Base-by-base conservation (phyloP, 1,284 basidiomycete species). In the Ganoderma sinense region DNA sequence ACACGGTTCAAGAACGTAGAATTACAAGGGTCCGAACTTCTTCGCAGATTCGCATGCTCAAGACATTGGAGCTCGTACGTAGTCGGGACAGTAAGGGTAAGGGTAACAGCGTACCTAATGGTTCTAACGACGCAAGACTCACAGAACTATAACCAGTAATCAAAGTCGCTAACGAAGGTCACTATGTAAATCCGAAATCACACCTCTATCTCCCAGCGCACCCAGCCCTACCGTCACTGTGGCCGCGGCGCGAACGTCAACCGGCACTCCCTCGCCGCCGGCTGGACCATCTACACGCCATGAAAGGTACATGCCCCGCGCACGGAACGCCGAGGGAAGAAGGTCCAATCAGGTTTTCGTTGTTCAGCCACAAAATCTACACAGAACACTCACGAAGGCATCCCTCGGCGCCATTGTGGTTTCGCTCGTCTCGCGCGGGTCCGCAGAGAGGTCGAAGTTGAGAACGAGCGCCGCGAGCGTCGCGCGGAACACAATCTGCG, bases 201-300 rank as follows among this genome's bases (percentile, higher is more conserved):
- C 40, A 7, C 40, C 40, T 13, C 40, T 10, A 41, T 10, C 40
- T 16, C 40, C 40, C 40, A 41, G 7, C 33, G 33, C 33, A 33
- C 4, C 33, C 40, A 41, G 11, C 40, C 14, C 40, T 4, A 33
- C 33, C 33, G 7, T 62, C 39, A 63, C 43, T 26, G 29, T 5
- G 48, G 66, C 66, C 77, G 76, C 43, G 87, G 84, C 65, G 82
- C 80, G 80, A 89, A 89, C 66, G 79, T 81, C 69, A 89, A 84
- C 73, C 86, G 87, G 78, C 88, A 89, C 76, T 86, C 83, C 85
- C 89, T 87, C 59, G 87, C 84, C 33, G 87, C 85, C 33, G 88
- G 88, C 77, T 89, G 89, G 71, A 89, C 86, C 61, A 89, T 88
- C 88, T 90, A 45, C 6, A 14, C 18, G 31, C 23, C n/a, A n/a